Conservation (phyloP, 352 stramenopile genomes). For the Phytophthora cajani region DNA sequence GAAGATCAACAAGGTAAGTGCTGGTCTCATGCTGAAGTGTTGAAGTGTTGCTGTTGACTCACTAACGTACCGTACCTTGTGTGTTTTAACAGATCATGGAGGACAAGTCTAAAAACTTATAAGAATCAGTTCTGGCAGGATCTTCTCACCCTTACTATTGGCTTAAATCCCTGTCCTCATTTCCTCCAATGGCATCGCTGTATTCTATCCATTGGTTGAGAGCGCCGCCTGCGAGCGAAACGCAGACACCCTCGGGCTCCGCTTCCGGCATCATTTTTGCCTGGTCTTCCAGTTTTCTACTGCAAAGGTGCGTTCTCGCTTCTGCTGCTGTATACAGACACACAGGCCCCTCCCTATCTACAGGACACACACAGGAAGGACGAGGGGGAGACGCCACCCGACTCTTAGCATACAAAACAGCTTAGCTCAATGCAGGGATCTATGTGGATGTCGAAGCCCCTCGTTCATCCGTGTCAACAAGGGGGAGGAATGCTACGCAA, state of each 20-base stretch:
- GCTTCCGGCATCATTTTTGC: constrained; percentile 61
- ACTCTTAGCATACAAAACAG: not conserved
- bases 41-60: constrained; percentile 11
- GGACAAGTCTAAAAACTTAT: constrained; percentile 23
- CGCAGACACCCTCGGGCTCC: not conserved
- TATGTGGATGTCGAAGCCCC: not conserved
- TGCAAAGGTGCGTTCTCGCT: constrained; percentile 36
- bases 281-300: constrained; percentile 58
- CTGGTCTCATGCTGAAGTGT: not conserved
- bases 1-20: constrained; percentile 76
- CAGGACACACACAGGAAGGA: not conserved
- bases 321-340: not conserved
- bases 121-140: constrained; percentile 14
- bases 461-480: not conserved
- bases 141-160: constrained; percentile 12
- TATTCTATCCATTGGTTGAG: constrained; percentile 40
- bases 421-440: not conserved
- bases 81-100: constrained; percentile 41
- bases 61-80: constrained; percentile 6
- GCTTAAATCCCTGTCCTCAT: not conserved
- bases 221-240: constrained; percentile 15
- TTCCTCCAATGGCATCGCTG: constrained; percentile 17
- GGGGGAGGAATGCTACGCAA: not conserved
- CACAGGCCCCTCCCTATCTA: constrained; percentile 5
- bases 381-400: not conserved